These are phyloP conservation scores for Pseudogymnoascus sp. DNA, from an alignment of 2,329 filamentous ascomycete species.

Conservation along the genomic window DNA sequence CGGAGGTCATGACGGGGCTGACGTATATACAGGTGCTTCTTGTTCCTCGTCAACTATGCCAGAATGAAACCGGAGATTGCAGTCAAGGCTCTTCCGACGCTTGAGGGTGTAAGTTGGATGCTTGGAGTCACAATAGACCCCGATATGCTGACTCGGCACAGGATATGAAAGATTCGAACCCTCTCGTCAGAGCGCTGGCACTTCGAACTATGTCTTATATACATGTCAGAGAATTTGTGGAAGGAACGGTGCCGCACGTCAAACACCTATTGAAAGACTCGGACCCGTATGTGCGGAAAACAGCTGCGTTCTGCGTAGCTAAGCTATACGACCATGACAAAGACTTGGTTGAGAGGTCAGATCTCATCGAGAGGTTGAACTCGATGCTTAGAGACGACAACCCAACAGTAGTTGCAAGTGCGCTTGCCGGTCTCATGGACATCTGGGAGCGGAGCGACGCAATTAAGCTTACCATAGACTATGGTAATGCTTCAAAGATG, in stretches of 20 bases:
- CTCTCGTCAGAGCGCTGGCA: constrained; percentile 83
- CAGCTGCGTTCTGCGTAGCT: constrained; percentile 89
- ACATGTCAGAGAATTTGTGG: constrained; percentile 91
- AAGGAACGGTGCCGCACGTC: constrained; percentile 77
- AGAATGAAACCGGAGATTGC: constrained; percentile 91
- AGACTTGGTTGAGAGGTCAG: constrained; percentile 79
- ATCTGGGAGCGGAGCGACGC: constrained; percentile 98
- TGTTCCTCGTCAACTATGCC: constrained; percentile 96
- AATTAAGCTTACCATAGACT: constrained; percentile 97
- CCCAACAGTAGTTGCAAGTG: constrained; percentile 92
- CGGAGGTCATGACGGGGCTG: constrained; percentile 17
- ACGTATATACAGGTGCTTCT: constrained; percentile 67
- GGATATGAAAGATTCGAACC: constrained; percentile 92
- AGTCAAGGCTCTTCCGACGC: constrained; percentile 80
- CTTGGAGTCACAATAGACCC: not conserved
- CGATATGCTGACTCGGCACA: constrained; percentile 31
- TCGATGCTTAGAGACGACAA: constrained; percentile 89
- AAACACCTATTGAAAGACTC: constrained; percentile 75
- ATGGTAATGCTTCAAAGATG: constrained; percentile 95
- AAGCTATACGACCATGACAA: constrained; percentile 97
- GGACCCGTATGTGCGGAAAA: constrained; percentile 96
- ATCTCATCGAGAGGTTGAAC: constrained; percentile 88
- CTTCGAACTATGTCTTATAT: constrained; percentile 96
- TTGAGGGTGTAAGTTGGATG: constrained; percentile 59
- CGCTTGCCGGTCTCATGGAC: constrained; percentile 84